phyloP scores from a whole-genome alignment of 2,329 filamentous ascomycete genomes.

The Tolypocladium nubicola region DNA sequence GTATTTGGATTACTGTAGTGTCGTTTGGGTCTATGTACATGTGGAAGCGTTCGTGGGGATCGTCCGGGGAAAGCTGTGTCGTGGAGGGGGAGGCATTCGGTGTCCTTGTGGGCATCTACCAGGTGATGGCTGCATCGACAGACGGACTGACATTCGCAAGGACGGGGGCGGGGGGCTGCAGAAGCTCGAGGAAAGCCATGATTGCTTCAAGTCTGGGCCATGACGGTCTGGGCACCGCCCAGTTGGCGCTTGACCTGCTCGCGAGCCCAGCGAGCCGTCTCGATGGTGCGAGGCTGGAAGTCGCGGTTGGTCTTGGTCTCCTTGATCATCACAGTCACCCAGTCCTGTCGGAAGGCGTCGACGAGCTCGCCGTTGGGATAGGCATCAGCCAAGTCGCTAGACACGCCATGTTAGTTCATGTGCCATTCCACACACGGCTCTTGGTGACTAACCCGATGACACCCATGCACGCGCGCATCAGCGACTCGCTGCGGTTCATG shows the following conservation, averaged over 20 bases:
- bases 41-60: constrained; percentile 25
- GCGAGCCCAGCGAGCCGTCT: constrained; percentile 93
- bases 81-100: constrained; percentile 8
- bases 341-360: constrained; percentile 79
- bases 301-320: constrained; percentile 86
- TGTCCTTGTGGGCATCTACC: background rate
- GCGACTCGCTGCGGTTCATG: constrained; percentile 77
- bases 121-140: background rate
- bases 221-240: constrained; percentile 39
- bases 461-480: constrained; percentile 92
- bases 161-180: background rate
- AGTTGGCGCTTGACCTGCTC: constrained; percentile 94
- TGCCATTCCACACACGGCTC: background rate
- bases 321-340: constrained; percentile 82
- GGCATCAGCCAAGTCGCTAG: constrained; percentile 82
- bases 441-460: constrained; percentile 69
- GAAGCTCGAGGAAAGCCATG: background rate
- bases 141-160: background rate
- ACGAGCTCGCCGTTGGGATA: constrained; percentile 85
- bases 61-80: constrained; percentile 21
- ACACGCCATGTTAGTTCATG: background rate
- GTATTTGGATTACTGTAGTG: constrained; percentile 29
- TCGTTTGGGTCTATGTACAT: constrained; percentile 26
- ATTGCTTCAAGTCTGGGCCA: constrained; percentile 34
- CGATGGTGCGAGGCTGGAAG: constrained; percentile 72